Evolutionary conservation across 331 rosid genomes (phyloP).

Genomic region (Telfairia occidentalis): DNA sequence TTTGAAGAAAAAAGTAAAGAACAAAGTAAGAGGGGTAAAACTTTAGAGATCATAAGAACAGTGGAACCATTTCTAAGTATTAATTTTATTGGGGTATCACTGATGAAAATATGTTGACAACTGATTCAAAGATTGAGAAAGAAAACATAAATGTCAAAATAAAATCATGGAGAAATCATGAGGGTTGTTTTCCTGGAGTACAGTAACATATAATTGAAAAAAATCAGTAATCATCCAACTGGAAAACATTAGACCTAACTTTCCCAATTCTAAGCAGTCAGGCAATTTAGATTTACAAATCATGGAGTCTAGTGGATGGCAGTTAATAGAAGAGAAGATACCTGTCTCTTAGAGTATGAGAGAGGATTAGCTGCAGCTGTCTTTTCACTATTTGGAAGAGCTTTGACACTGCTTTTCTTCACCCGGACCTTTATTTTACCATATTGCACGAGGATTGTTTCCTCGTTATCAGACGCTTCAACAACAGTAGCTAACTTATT

Average conservation of each 20-base stretch:
- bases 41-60: neutral
- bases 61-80: neutral
- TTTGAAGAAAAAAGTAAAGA: too few relatives aligned
- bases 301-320: neutral
- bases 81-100: neutral
- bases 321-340: constrained; percentile 21
- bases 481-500: constrained; percentile 67
- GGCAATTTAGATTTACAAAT: neutral
- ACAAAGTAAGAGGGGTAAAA: neutral
- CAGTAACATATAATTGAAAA: neutral
- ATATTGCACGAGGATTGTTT: constrained; percentile 60
- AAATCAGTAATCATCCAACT: neutral
- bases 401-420: constrained; percentile 54
- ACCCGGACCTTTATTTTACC: constrained; percentile 77
- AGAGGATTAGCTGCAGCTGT: constrained; percentile 26
- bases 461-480: constrained; percentile 54
- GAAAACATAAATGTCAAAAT: neutral
- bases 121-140: neutral
- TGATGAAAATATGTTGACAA: neutral
- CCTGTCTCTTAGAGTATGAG: constrained; percentile 44
- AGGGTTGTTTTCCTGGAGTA: neutral
- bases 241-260: neutral
- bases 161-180: neutral
- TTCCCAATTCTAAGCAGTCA: neutral
- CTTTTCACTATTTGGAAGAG: constrained; percentile 36